Base-by-base conservation (phyloP, 495 filamentous ascomycete genomes). In the Penicillium arizonense region DNA sequence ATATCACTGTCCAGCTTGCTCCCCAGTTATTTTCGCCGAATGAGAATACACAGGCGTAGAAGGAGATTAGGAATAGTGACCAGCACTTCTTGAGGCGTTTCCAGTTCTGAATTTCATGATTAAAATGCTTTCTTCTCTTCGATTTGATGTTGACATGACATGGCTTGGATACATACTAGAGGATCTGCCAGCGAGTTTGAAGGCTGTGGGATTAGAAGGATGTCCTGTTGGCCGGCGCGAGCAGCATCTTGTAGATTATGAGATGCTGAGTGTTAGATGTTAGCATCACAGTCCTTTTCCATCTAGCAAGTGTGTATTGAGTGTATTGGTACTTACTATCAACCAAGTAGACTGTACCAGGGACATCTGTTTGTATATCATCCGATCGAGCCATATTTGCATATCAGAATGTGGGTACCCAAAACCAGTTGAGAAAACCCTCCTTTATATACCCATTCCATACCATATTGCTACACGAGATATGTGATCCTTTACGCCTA, bases 11-110 rank as follows among this genome's bases (percentile, higher is more conserved):
- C 65, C 65, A 71, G 43, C 61, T 55, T 18, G 65, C 63, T 8
- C 65, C 68, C 50, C 57, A 59, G 44, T 68, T 65, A 36, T 67
- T 68, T 37, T 69, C 63, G 28, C 63, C 65, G 39, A 65, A 68
- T 34, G 63, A 65, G 37, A 60, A 60, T 2, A 65, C 58, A 18
- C 63, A 67, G 5, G 65, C 65, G 30, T 65, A 71, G 21, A 59
- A 42, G 5, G 63, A 64, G 3, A 62, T 62, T 2, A 69, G 42
- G 23, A 65, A 61, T 3, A 71, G 47, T 0, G 57, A 59, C 63
- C 65, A 69, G 30, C 53, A 50, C 30, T 65, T 71, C 40, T 69
- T 68, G 24, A 50, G 47, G 1, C 40, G 55, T 14, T 61, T 36
- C 65, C 65, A 69, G 30, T 68, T 68, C 65, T 68, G 26, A 18